Evolutionary conservation across 139 green algal genomes (phyloP).

Genomic region (Chlorella sp.): DNA sequence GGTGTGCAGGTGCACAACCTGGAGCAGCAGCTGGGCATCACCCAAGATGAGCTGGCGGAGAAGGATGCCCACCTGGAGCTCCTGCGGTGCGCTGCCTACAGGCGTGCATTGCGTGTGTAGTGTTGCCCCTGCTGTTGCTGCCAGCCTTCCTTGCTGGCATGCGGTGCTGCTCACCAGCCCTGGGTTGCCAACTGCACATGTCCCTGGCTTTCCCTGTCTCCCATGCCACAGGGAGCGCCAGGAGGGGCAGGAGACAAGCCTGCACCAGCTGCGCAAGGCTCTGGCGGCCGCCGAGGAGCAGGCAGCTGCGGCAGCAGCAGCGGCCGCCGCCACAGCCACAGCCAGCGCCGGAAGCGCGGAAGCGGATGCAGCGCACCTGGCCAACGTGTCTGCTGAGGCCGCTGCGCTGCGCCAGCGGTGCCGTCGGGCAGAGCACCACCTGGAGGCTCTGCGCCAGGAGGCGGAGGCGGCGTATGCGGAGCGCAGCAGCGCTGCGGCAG

Average conservation of each 20-base stretch:
- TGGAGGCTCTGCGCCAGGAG: neutral
- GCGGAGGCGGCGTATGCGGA: neutral
- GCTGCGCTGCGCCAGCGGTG: neutral
- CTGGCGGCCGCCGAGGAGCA: neutral
- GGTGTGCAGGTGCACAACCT: slow-evolving; percentile 9
- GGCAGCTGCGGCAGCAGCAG: neutral
- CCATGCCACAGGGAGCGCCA: neutral
- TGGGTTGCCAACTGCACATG: neutral
- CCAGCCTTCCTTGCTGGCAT: too few species aligned
- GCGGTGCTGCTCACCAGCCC: neutral
- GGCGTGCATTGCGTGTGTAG: too few species aligned
- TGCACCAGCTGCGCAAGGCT: slow-evolving; percentile 9
- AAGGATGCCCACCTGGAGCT: slow-evolving; percentile 30
- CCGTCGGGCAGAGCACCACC: neutral
- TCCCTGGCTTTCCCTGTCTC: neutral
- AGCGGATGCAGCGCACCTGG: neutral
- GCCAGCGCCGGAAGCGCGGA: neutral
- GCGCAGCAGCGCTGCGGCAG: neutral
- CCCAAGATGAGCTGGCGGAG: slow-evolving; percentile 11
- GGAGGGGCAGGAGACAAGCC: slow-evolving; percentile 5
- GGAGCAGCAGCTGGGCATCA: slow-evolving; percentile 29
- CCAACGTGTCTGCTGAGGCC: neutral
- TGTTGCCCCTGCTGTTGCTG: too few species aligned
- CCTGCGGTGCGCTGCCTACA: neutral
- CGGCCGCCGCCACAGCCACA: neutral